Conservation (phyloP, 306 rosid species). For the Sechiopsis laciniata region DNA sequence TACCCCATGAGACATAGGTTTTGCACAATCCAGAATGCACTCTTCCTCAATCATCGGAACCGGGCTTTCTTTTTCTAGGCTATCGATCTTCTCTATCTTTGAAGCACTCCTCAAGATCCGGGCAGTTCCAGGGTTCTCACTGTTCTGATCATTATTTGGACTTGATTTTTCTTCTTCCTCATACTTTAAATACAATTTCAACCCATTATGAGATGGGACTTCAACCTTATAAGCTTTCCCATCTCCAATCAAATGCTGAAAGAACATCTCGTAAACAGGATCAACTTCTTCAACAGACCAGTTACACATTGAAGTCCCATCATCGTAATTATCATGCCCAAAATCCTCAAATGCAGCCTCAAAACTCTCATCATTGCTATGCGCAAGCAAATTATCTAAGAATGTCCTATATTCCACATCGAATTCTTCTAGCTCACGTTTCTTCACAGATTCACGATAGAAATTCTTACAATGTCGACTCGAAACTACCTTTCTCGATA, state of each 20-base stretch:
- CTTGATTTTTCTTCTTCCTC: conserved; percentile 22
- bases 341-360: background rate
- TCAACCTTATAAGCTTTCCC: conserved; percentile 30
- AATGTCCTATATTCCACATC: conserved; percentile 19
- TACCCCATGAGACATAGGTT: conserved; percentile 6
- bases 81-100: background rate
- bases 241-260: conserved; percentile 31
- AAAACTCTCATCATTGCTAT: background rate
- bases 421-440: background rate
- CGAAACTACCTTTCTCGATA: background rate
- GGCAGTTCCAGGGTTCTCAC: conserved; percentile 5
- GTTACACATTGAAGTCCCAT: background rate
- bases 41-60: background rate
- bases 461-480: background rate
- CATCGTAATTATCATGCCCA: background rate
- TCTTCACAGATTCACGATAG: background rate
- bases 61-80: conserved; percentile 4
- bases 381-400: background rate
- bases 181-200: conserved; percentile 23
- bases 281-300: conserved; percentile 23
- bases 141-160: conserved; percentile 11
- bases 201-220: conserved; percentile 18
- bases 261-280: conserved; percentile 29
- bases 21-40: conserved; percentile 11
- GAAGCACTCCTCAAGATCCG: conserved; percentile 14